A percentile compares a stretch with the other conserved stretches of the same genome.
These are phyloP conservation scores for Jackrogersella multiformis DNA, from an alignment of 495 filamentous ascomycete species.

Conservation along the genomic window DNA sequence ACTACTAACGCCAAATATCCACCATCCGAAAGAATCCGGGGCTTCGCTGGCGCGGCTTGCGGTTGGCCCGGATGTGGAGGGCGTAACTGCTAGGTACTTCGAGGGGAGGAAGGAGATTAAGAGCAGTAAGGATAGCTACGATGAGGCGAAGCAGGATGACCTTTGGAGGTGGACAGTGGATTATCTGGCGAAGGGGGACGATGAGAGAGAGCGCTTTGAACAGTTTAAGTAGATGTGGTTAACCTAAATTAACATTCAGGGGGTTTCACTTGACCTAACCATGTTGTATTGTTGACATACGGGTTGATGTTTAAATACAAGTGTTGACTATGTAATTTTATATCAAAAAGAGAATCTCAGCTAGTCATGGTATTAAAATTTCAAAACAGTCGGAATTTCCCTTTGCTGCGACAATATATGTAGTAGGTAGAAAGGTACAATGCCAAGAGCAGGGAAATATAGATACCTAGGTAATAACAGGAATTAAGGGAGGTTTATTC, in stretches of 20 bases:
- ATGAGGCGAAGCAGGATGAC: slow-evolving; percentile 56
- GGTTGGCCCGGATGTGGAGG: slow-evolving; percentile 39
- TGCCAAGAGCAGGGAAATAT: too few relatives aligned
- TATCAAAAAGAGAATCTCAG: too few relatives aligned
- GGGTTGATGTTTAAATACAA: too few relatives aligned
- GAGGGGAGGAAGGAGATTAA: slow-evolving; percentile 49
- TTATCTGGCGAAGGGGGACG: slow-evolving; percentile 48
- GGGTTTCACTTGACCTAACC: not conserved
- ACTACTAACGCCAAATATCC: slow-evolving; percentile 46
- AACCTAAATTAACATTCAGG: not conserved
- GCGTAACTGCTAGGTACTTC: slow-evolving; percentile 52
- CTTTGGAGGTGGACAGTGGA: slow-evolving; percentile 61
- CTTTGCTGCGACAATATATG: too few relatives aligned
- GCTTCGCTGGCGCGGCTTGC: slow-evolving; percentile 50
- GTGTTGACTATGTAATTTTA: too few relatives aligned
- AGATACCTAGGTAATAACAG: too few relatives aligned
- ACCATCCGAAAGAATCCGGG: slow-evolving; percentile 51
- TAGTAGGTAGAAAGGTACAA: too few relatives aligned
- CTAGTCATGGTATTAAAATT: too few relatives aligned
- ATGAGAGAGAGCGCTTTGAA: slow-evolving; percentile 47
- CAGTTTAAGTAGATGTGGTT: slow-evolving; percentile 16
- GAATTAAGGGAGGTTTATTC: not conserved
- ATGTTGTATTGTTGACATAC: too few relatives aligned
- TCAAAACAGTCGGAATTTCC: too few relatives aligned
- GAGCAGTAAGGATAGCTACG: slow-evolving; percentile 52